Evolutionary conservation across 2,329 filamentous ascomycete species (phyloP), one percentile per base, ranked within the genome.

Genomic region (Colletotrichum australisinense): DNA sequence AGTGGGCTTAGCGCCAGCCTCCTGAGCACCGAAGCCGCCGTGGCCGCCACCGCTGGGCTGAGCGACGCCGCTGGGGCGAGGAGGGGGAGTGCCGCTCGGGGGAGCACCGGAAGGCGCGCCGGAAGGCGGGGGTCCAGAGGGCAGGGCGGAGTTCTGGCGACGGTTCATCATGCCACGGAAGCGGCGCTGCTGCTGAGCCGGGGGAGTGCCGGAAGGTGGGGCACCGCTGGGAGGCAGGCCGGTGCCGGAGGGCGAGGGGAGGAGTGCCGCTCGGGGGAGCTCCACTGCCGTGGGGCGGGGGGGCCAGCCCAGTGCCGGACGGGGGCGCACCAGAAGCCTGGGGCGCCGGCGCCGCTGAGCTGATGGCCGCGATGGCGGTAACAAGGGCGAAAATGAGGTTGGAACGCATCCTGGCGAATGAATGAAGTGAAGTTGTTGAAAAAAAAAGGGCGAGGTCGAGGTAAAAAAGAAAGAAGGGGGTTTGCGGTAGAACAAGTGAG

Each of bases 341-440:
- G 42, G 68, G 68, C 62, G 68, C 68, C 68, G 68, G 68, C 56
- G 68, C 68, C 68, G 68, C 68, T 26, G 58, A 56, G 63, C 68
- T 65, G 46, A 66, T 66, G 55, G 68, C 68, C 68, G 62, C 68
- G 53, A 71, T 71, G 55, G 68, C 63, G 55, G 68, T 60, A 24
- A 71, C 63, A 32, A 71, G 68, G 46, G 62, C 63, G 56, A 71
- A 71, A 66, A 71, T 66, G 62, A 58, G 55, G 68, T 71, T 71
- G 38, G 62, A 71, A 71, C 62, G 68, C 62, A 71, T 71, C 55
- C 55, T 71, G 68, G 55, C 62, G 63, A 71, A 42, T 56, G 22
- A 69, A 56, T 24, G 56, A 71, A 66, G 56, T 60, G 35, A 60
- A 60, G 32, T 12, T 42, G 46, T 53, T 52, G 35, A 42, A 60